These are phyloP conservation scores for Collybia sordida DNA, from an alignment of 768 basidiomycete genomes.

Conservation along the genomic window DNA sequence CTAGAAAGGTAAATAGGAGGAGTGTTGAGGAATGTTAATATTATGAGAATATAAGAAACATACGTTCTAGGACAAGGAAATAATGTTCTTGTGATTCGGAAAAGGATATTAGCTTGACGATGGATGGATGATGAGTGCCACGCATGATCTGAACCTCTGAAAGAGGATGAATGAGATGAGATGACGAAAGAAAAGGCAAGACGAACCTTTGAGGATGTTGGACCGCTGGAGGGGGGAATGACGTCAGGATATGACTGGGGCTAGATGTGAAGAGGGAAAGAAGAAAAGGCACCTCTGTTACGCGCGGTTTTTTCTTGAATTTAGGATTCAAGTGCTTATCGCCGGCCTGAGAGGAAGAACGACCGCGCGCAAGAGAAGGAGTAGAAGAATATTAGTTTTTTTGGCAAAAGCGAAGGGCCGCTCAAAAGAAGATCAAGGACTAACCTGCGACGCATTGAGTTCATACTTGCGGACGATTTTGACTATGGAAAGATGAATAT, in stretches of 20 bases:
- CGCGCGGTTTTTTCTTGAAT: slow-evolving; percentile 97
- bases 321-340: slow-evolving; percentile 91
- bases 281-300: slow-evolving; percentile 79
- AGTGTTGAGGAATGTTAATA: not conserved
- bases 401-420: slow-evolving; percentile 20
- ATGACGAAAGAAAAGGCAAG: not conserved
- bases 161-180: slow-evolving; percentile 6
- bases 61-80: slow-evolving; percentile 90
- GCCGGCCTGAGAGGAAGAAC: slow-evolving; percentile 58
- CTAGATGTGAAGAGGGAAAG: slow-evolving; percentile 14
- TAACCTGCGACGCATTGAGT: slow-evolving; percentile 87
- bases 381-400: slow-evolving; percentile 24
- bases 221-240: slow-evolving; percentile 64
- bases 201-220: slow-evolving; percentile 90
- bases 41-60: slow-evolving; percentile 29
- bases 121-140: slow-evolving; percentile 85
- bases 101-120: slow-evolving; percentile 90
- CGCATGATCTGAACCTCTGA: slow-evolving; percentile 99
- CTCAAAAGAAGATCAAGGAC: slow-evolving; percentile 19
- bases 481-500: slow-evolving; percentile 53
- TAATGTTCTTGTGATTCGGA: slow-evolving; percentile 93
- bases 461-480: slow-evolving; percentile 95
- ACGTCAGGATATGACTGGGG: slow-evolving; percentile 27
- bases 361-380: slow-evolving; percentile 32
- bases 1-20: slow-evolving; percentile 38